Percentiles rank a stretch among this genome's conserved stretches.
phyloP scores from a whole-genome alignment of 2,329 filamentous ascomycete species.

The Penicillium sp. region DNA sequence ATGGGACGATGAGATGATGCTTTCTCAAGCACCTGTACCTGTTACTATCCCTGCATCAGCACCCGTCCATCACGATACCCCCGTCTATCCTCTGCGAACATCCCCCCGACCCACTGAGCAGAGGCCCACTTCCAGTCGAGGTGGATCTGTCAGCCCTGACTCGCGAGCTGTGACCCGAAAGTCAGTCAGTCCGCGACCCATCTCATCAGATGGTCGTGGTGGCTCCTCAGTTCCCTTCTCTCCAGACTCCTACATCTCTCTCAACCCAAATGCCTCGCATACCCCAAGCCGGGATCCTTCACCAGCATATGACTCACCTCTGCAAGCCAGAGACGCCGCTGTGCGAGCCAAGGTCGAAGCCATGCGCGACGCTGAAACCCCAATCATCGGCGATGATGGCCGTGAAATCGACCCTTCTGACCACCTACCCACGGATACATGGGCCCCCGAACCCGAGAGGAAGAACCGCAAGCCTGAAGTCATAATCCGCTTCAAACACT shows the following conservation, averaged over 20 bases:
- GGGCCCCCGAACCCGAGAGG: slow-evolving; percentile 63
- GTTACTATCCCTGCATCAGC: slow-evolving; percentile 20
- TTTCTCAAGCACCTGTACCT: slow-evolving; percentile 22
- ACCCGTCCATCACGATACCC: slow-evolving; percentile 18
- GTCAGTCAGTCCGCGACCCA: slow-evolving; percentile 57
- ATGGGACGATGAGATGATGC: slow-evolving; percentile 29
- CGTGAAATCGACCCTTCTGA: slow-evolving; percentile 64
- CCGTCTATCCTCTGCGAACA: slow-evolving; percentile 29
- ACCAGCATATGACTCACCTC: slow-evolving; percentile 38
- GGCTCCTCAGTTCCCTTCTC: slow-evolving; percentile 53
- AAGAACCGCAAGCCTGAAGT: slow-evolving; percentile 51
- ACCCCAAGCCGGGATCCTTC: slow-evolving; percentile 33
- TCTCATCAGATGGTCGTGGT: slow-evolving; percentile 37
- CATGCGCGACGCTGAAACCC: slow-evolving; percentile 46
- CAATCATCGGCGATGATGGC: slow-evolving; percentile 62
- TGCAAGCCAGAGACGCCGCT: slow-evolving; percentile 40
- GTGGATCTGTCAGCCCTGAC: slow-evolving; percentile 35
- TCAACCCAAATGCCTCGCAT: slow-evolving; percentile 50
- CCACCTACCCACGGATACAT: slow-evolving; percentile 61
- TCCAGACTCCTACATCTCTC: slow-evolving; percentile 58
- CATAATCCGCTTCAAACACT: slow-evolving; percentile 47
- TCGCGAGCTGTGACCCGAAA: slow-evolving; percentile 49
- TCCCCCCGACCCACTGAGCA: slow-evolving; percentile 30
- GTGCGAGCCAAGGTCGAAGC: slow-evolving; percentile 39
- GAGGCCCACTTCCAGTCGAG: slow-evolving; percentile 24